Evolutionary conservation across 2,329 filamentous ascomycete species (phyloP).

Genomic region (Alternaria solani): DNA sequence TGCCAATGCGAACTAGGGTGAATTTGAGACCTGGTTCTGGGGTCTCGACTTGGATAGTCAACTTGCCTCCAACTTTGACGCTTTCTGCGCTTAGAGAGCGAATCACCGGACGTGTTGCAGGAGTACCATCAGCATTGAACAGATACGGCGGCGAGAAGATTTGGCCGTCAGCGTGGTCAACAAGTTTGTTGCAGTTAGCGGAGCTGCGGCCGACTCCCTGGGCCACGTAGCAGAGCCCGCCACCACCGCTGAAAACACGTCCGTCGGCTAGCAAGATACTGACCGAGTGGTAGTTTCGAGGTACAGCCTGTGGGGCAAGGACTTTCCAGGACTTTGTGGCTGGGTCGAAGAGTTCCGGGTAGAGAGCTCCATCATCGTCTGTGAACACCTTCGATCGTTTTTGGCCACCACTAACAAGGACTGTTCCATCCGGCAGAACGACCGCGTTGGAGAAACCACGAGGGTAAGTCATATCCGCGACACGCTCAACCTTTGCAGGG

Average conservation of each 20-base stretch:
- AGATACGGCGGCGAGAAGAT: conserved; percentile 41
- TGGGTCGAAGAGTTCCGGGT: conserved; percentile 38
- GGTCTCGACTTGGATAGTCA: conserved; percentile 21
- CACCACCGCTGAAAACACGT: conserved; percentile 35
- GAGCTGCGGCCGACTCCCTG: conserved; percentile 26
- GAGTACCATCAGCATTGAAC: conserved; percentile 34
- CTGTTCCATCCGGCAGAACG: conserved; percentile 38
- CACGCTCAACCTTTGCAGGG: conserved; percentile 30
- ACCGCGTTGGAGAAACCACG: conserved; percentile 37
- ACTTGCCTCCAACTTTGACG: conserved; percentile 30
- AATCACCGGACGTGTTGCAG: conserved; percentile 28
- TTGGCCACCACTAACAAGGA: conserved; percentile 39
- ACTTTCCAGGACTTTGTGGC: conserved; percentile 33
- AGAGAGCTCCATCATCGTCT: conserved; percentile 30
- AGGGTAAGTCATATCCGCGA: conserved; percentile 35
- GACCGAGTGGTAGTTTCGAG: conserved; percentile 38
- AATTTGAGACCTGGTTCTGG: conserved; percentile 19
- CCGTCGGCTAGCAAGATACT: conserved; percentile 36
- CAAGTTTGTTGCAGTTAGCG: conserved; percentile 38
- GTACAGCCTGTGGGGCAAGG: conserved; percentile 33
- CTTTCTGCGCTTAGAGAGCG: conserved; percentile 19
- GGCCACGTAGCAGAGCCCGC: conserved; percentile 35
- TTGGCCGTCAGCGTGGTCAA: conserved; percentile 39
- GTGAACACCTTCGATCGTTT: conserved; percentile 34
- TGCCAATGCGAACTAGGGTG: conserved; percentile 35